Evolutionary conservation across 495 filamentous ascomycete species (phyloP).

Genomic region (Neurospora tetraspora): DNA sequence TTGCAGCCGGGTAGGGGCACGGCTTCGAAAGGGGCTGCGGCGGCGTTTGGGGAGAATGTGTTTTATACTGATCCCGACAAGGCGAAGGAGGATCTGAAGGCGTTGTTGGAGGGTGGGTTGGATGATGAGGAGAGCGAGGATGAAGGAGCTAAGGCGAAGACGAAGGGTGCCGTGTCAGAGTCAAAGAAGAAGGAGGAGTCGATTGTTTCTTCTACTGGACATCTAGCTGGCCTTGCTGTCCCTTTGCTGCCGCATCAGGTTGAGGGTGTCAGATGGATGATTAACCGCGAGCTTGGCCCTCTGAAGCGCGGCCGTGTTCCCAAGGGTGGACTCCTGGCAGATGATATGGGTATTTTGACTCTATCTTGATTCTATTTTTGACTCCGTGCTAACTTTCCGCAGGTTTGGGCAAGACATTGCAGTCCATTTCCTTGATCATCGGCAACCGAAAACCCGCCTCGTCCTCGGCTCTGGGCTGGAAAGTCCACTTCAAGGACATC

Average conservation of each 20-base stretch:
- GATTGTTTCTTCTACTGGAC: constrained; percentile 18
- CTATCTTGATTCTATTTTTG: not conserved
- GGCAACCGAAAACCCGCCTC: constrained; percentile 61
- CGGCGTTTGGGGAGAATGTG: constrained; percentile 41
- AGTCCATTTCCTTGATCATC: constrained; percentile 74
- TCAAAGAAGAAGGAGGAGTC: constrained; percentile 8
- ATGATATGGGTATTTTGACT: constrained; percentile 57
- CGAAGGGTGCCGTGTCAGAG: not conserved
- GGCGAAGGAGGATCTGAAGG: constrained; percentile 78
- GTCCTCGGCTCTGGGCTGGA: constrained; percentile 35
- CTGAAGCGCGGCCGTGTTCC: constrained; percentile 68
- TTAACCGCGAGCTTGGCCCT: constrained; percentile 70
- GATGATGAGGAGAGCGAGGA: constrained; percentile 53
- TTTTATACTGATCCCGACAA: constrained; percentile 67
- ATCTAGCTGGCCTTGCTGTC: constrained; percentile 66
- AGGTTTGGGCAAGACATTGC: constrained; percentile 66
- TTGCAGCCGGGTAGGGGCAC: not conserved
- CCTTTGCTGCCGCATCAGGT: constrained; percentile 87
- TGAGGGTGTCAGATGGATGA: constrained; percentile 90
- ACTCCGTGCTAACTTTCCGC: not conserved
- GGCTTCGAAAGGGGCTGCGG: constrained; percentile 21
- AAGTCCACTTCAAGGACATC: constrained; percentile 50
- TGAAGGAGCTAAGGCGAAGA: constrained; percentile 5
- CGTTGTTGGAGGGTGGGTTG: constrained; percentile 74
- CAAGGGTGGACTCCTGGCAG: constrained; percentile 78